These are phyloP conservation scores for Lanmaoa pseudosensibilis DNA, from an alignment of 768 basidiomycete genomes.

Conservation along the genomic window DNA sequence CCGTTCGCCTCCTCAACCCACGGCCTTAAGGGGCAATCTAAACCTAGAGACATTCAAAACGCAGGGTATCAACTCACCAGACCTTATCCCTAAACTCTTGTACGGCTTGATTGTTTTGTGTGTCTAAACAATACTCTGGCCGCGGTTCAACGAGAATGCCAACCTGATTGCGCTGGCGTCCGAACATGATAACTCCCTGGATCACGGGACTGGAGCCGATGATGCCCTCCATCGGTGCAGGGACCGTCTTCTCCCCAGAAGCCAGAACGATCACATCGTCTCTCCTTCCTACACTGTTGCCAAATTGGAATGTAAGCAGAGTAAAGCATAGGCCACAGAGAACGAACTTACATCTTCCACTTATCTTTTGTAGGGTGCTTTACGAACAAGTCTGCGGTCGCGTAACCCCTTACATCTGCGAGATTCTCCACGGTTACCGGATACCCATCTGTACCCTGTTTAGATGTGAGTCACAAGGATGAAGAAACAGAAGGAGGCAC, in stretches of 20 bases:
- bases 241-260: conserved; percentile 35
- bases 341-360: conserved; percentile 14
- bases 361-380: conserved; percentile 42
- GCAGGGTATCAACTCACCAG: conserved; percentile 20
- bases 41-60: no score
- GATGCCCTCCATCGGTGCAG: conserved; percentile 31
- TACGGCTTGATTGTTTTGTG: neutral
- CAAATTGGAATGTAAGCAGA: neutral
- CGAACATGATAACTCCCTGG: conserved; percentile 31
- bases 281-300: conserved; percentile 36
- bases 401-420: conserved; percentile 34
- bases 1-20: conserved; percentile 42
- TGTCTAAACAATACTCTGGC: conserved; percentile 11
- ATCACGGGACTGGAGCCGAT: conserved; percentile 19
- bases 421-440: conserved; percentile 30
- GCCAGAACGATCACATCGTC: conserved; percentile 35
- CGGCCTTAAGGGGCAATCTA: conserved; percentile 26
- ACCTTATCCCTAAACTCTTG: conserved; percentile 18
- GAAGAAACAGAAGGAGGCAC: neutral
- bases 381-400: conserved; percentile 43
- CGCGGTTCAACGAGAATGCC: conserved; percentile 34
- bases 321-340: no score
- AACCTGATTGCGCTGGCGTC: conserved; percentile 27
- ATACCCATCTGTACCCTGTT: neutral
- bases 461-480: neutral